Percentiles rank a stretch among this genome's conserved stretches.
These are phyloP conservation scores for Pseudohyphozyma bogoriensis DNA, from an alignment of 768 basidiomycete species.

Conservation along the genomic window DNA sequence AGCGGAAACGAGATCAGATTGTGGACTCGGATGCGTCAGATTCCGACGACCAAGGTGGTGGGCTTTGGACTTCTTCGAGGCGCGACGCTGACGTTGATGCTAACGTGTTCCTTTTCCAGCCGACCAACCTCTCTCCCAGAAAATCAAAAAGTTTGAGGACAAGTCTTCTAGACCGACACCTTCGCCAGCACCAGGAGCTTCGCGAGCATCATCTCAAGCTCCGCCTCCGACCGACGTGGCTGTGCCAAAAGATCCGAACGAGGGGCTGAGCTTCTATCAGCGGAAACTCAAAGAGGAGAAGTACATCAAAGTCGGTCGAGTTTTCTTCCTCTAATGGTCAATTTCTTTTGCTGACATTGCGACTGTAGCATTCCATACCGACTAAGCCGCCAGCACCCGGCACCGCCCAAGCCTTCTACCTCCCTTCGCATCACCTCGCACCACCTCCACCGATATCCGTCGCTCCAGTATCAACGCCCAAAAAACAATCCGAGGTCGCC, in stretches of 20 bases:
- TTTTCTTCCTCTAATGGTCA: not conserved
- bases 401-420: conserved; percentile 18
- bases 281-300: conserved; percentile 18
- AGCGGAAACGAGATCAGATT: conserved; percentile 23
- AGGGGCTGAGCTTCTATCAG: not conserved
- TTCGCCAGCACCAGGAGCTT: no score
- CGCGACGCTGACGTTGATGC: not conserved
- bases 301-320: conserved; percentile 13
- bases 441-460: conserved; percentile 14
- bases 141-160: conserved; percentile 14
- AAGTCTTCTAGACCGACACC: not conserved
- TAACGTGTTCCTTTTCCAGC: not conserved
- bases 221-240: no score
- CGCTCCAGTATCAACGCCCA: conserved; percentile 38
- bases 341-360: no score
- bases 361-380: conserved; percentile 20
- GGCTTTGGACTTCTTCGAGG: not conserved
- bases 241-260: not conserved
- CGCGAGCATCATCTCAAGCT: no score
- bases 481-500: conserved; percentile 40
- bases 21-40: conserved; percentile 27
- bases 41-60: conserved; percentile 7
- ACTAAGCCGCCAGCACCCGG: conserved; percentile 15
- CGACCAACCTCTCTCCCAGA: conserved; percentile 10
- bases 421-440: conserved; percentile 20